Conservation (phyloP, 169 alveolate species). For the Plasmodium fragile region DNA sequence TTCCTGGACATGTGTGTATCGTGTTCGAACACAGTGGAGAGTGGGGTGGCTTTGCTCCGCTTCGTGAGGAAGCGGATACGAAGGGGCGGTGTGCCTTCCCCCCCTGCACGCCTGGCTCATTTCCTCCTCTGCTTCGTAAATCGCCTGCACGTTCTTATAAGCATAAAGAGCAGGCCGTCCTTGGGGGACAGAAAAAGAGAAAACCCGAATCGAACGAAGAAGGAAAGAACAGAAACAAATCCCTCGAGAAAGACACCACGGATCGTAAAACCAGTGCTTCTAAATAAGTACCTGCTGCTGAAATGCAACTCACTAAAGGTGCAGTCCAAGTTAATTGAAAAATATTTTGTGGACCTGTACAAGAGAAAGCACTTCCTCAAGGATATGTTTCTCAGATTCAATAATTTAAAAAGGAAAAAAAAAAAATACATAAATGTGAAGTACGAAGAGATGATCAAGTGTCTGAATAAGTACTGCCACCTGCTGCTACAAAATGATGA, state of each 20-base stretch:
- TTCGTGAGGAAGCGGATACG: slow-evolving; percentile 2
- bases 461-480: slow-evolving; percentile 29
- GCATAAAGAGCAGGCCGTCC: slow-evolving; percentile 13
- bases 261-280: background rate
- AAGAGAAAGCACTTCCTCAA: slow-evolving; percentile 52
- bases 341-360: slow-evolving; percentile 55
- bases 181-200: background rate
- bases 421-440: slow-evolving; percentile 19
- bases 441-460: slow-evolving; percentile 18
- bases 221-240: background rate
- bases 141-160: slow-evolving; percentile 17
- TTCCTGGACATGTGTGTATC: slow-evolving; percentile 27
- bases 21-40: slow-evolving; percentile 6
- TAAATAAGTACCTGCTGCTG: slow-evolving; percentile 31
- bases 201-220: background rate
- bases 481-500: slow-evolving; percentile 53
- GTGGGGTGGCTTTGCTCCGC: slow-evolving; percentile 15
- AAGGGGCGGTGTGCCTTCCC: background rate
- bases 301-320: slow-evolving; percentile 28
- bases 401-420: slow-evolving; percentile 37
- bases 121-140: slow-evolving; percentile 37
- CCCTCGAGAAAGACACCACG: background rate
- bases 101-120: background rate
- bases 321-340: slow-evolving; percentile 43
- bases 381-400: slow-evolving; percentile 55